Percentiles rank a stretch among this genome's conserved stretches.
phyloP scores from a whole-genome alignment of 805 yeast genomes.

The Metschnikowia drakensbergensis region DNA sequence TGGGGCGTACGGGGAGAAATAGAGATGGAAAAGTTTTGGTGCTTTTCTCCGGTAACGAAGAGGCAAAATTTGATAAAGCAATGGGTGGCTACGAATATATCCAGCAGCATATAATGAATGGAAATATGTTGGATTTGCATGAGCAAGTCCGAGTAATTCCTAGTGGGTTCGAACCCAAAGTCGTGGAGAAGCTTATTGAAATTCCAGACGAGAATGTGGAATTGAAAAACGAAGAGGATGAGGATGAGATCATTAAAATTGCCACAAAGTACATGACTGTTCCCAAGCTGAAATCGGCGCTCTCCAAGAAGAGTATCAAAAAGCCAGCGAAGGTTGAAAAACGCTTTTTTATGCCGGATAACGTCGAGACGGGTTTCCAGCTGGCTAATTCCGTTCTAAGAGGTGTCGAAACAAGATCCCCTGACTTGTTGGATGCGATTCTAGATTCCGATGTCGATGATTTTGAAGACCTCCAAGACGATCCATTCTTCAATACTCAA shows the following conservation, averaged over 20 bases:
- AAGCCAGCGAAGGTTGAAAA: slow-evolving; percentile 30
- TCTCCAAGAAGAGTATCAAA: slow-evolving; percentile 11
- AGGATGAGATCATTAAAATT: slow-evolving; percentile 60
- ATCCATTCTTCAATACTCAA: slow-evolving; percentile 1
- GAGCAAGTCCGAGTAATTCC: slow-evolving; percentile 72
- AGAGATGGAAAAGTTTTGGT: slow-evolving; percentile 80
- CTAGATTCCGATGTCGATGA: slow-evolving; percentile 16
- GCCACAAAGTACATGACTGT: slow-evolving; percentile 62
- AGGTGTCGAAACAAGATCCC: neutral
- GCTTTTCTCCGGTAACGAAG: slow-evolving; percentile 73
- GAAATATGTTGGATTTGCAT: slow-evolving; percentile 40
- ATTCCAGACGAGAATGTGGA: slow-evolving; percentile 69
- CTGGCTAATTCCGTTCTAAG: slow-evolving; percentile 47
- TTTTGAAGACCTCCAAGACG: slow-evolving; percentile 2
- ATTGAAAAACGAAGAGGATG: slow-evolving; percentile 52
- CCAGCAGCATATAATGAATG: slow-evolving; percentile 61
- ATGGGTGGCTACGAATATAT: slow-evolving; percentile 78
- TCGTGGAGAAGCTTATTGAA: slow-evolving; percentile 53
- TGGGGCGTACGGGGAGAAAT: slow-evolving; percentile 98
- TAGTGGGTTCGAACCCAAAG: slow-evolving; percentile 45
- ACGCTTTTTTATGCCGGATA: slow-evolving; percentile 69
- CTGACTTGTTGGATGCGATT: slow-evolving; percentile 13
- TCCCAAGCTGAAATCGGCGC: slow-evolving; percentile 10
- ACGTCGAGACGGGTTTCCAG: slow-evolving; percentile 62
- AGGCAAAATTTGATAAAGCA: slow-evolving; percentile 74